Conservation (phyloP, 306 rosid genomes). For the Inga laurina region DNA sequence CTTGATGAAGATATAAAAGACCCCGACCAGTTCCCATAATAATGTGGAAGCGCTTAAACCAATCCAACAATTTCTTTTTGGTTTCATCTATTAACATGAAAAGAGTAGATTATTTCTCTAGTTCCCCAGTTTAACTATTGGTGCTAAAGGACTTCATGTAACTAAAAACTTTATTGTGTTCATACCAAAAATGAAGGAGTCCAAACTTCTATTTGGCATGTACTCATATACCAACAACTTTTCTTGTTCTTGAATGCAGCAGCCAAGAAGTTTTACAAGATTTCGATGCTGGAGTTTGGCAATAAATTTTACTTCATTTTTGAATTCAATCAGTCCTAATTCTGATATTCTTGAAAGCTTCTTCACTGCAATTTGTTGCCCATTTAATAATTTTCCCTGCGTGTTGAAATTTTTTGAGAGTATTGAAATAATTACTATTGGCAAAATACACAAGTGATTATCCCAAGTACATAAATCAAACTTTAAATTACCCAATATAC, state of each 20-base stretch:
- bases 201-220: slow-evolving; percentile 21
- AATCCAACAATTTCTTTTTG: not conserved
- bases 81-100: not conserved
- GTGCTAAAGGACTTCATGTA: not conserved
- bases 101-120: not conserved
- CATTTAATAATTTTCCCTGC: slow-evolving; percentile 31
- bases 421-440: not conserved
- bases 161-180: not conserved
- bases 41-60: not conserved
- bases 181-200: slow-evolving; percentile 34
- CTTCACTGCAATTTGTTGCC: slow-evolving; percentile 37
- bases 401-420: not conserved
- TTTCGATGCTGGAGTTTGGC: slow-evolving; percentile 36
- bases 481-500: slow-evolving; percentile 26
- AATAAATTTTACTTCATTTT: slow-evolving; percentile 35
- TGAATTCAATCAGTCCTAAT: slow-evolving; percentile 25
- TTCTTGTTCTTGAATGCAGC: slow-evolving; percentile 35
- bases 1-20: slow-evolving; percentile 12
- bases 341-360: slow-evolving; percentile 25
- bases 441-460: not conserved
- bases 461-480: not conserved
- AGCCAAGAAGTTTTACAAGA: slow-evolving; percentile 39
- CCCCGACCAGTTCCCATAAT: not conserved
- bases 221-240: not conserved
- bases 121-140: not conserved